A percentile compares a stretch with the other conserved stretches of the same genome.
phyloP scores from a whole-genome alignment of 345 rosid species.

The Orychophragmus violaceus region DNA sequence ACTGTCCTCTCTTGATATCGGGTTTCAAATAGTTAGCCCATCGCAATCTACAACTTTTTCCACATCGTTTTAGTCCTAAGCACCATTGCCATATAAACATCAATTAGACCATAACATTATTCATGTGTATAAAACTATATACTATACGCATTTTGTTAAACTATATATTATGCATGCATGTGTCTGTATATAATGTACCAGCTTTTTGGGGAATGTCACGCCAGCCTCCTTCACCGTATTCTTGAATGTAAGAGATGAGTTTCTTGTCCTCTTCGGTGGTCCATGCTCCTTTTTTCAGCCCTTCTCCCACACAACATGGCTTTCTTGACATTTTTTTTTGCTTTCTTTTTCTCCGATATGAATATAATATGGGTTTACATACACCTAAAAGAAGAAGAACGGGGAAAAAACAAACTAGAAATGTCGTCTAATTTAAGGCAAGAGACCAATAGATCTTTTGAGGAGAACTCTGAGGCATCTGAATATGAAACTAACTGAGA shows the following conservation, averaged over 20 bases:
- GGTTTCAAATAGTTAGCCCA: slow-evolving; percentile 43
- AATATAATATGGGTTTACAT: background rate
- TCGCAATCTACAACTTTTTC: slow-evolving; percentile 44
- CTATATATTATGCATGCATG: background rate
- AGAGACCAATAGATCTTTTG: slow-evolving; percentile 21
- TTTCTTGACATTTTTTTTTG: slow-evolving; percentile 28
- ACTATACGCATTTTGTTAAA: background rate
- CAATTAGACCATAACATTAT: background rate
- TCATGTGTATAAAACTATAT: background rate
- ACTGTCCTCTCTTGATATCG: slow-evolving; percentile 40
- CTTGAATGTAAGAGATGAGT: slow-evolving; percentile 28
- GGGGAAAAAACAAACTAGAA: background rate
- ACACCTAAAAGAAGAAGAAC: background rate
- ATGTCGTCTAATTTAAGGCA: slow-evolving; percentile 15
- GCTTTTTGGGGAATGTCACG: slow-evolving; percentile 33
- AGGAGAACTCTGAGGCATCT: slow-evolving; percentile 28
- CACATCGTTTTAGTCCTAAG: slow-evolving; percentile 39
- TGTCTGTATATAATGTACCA: background rate
- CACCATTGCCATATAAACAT: background rate
- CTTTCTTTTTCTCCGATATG: background rate
- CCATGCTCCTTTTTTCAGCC: slow-evolving; percentile 35
- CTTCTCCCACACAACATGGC: slow-evolving; percentile 35
- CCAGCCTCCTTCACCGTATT: slow-evolving; percentile 34
- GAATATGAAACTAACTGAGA: slow-evolving; percentile 22
- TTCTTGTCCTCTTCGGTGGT: slow-evolving; percentile 30